Evolutionary conservation across 345 rosid species (phyloP).

Genomic region (Acer negundo): DNA sequence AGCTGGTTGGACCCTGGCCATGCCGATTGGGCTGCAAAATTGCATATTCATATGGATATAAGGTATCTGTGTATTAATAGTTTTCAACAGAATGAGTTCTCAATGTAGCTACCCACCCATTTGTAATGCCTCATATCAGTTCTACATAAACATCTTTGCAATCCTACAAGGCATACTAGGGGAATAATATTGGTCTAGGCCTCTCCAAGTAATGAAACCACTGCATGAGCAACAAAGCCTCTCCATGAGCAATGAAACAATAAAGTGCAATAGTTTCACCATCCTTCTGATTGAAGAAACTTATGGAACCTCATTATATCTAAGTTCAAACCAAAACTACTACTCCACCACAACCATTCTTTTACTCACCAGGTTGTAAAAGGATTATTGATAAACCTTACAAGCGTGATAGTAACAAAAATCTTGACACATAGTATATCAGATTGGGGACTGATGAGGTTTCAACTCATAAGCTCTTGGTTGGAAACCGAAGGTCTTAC

Average conservation of each 20-base stretch:
- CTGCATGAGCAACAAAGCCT: no score
- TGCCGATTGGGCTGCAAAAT: neutral
- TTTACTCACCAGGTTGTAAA: neutral
- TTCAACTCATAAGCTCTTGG: neutral
- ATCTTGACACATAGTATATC: no score
- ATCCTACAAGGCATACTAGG: neutral
- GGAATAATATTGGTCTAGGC: neutral
- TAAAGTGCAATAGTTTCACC: neutral
- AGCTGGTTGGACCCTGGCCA: neutral
- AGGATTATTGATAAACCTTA: neutral
- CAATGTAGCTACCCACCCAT: conserved; percentile 4
- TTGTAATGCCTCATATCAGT: neutral
- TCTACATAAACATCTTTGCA: neutral
- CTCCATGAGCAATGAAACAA: neutral
- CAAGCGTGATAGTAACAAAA: neutral
- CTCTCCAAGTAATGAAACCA: neutral
- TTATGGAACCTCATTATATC: neutral
- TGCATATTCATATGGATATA: neutral
- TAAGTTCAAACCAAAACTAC: neutral
- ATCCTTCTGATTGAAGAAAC: neutral
- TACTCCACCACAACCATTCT: neutral
- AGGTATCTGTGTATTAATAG: neutral
- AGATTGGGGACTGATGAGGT: neutral
- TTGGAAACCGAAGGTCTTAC: neutral
- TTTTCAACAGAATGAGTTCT: neutral